phyloP scores from a whole-genome alignment of 2,329 filamentous ascomycete species.

The Beauveria sp. region DNA sequence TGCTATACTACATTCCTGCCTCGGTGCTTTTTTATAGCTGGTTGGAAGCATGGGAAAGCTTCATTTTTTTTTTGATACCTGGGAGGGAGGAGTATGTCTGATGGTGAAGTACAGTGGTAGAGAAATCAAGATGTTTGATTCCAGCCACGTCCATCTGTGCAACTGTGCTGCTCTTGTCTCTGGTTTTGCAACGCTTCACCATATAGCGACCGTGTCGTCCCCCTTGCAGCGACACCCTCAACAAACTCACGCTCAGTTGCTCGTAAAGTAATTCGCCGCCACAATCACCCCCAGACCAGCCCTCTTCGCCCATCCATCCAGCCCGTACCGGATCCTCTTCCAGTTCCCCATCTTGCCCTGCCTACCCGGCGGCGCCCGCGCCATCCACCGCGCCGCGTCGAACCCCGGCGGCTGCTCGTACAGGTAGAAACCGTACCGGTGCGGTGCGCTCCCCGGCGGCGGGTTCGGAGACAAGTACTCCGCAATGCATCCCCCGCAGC shows the following conservation, averaged over 20 bases:
- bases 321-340: conserved; percentile 33
- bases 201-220: too few species aligned
- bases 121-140: background rate
- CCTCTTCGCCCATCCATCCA: conserved; percentile 39
- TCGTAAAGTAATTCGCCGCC: conserved; percentile 5
- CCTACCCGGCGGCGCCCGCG: conserved; percentile 25
- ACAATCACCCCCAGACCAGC: conserved; percentile 31
- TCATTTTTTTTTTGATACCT: background rate
- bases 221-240: too few species aligned
- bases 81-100: background rate
- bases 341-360: conserved; percentile 27
- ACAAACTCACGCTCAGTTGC: background rate
- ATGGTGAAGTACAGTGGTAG: background rate
- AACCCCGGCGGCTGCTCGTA: conserved; percentile 34
- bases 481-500: conserved; percentile 22
- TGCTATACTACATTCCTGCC: background rate
- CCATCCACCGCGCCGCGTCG: conserved; percentile 14
- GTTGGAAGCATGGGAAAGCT: background rate
- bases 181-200: too few species aligned
- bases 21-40: background rate
- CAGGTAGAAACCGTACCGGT: conserved; percentile 42
- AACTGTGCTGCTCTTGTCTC: background rate
- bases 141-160: background rate
- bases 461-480: conserved; percentile 38
- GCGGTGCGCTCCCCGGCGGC: conserved; percentile 35